These are phyloP conservation scores for Oryza coarctata DNA, from an alignment of 176 grass and related monocot species.

Conservation along the genomic window DNA sequence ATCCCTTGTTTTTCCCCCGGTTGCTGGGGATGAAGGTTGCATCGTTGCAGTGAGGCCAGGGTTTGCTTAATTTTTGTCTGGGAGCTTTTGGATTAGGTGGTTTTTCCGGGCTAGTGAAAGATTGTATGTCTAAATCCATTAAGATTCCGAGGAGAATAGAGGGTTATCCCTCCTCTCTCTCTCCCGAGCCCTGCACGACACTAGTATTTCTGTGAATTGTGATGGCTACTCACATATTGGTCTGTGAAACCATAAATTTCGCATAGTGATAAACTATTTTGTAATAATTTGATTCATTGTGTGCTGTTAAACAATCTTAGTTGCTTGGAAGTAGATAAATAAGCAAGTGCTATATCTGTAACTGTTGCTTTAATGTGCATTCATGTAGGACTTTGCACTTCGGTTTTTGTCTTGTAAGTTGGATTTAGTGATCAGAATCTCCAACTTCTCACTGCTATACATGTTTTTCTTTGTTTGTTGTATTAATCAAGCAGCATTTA, in stretches of 20 bases:
- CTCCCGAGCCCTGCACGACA: too few relatives aligned
- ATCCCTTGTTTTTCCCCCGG: background rate
- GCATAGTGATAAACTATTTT: too few relatives aligned
- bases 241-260: background rate
- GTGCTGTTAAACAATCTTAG: background rate
- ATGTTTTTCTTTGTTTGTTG: background rate
- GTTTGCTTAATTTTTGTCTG: slow-evolving; percentile 18
- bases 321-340: background rate
- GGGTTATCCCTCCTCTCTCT: background rate
- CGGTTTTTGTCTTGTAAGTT: background rate
- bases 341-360: background rate
- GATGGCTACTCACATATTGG: too few relatives aligned
- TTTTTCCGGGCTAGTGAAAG: too few relatives aligned
- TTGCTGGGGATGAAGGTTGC: background rate
- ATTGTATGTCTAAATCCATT: background rate
- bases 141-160: background rate
- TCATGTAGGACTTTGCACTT: background rate
- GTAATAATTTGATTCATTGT: background rate
- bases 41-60: background rate
- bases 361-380: background rate
- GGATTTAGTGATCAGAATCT: background rate
- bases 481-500: background rate
- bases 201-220: too few relatives aligned
- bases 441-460: background rate
- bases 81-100: background rate